Evolutionary conservation across 345 rosid species (phyloP).

Genomic region (Murraya paniculata): DNA sequence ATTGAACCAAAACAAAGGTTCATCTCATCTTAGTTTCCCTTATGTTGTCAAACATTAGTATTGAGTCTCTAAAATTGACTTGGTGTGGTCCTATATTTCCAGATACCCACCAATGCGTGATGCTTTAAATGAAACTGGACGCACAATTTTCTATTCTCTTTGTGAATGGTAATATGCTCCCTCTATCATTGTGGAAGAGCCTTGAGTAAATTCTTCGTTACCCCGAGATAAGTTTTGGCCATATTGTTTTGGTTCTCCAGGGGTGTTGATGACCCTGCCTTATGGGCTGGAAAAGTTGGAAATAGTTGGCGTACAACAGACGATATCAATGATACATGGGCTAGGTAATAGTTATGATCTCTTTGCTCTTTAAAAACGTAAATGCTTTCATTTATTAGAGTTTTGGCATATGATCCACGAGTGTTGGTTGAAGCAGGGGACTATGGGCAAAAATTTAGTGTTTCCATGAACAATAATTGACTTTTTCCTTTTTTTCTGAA

Average conservation of each 20-base stretch:
- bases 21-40: slow-evolving; percentile 15
- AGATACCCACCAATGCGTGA: slow-evolving; percentile 98
- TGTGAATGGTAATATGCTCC: slow-evolving; percentile 76
- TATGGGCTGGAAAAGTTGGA: slow-evolving; percentile 90
- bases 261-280: slow-evolving; percentile 94
- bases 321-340: slow-evolving; percentile 96
- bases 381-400: neutral
- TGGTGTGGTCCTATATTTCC: slow-evolving; percentile 18
- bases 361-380: neutral
- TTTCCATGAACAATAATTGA: slow-evolving; percentile 6
- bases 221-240: slow-evolving; percentile 8
- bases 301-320: slow-evolving; percentile 98
- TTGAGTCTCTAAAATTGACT: slow-evolving; percentile 12
- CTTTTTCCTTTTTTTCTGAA: slow-evolving; percentile 26
- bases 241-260: slow-evolving; percentile 35
- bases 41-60: slow-evolving; percentile 7
- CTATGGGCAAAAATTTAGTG: neutral
- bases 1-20: slow-evolving; percentile 73
- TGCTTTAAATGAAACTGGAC: slow-evolving; percentile 75
- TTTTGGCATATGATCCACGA: neutral
- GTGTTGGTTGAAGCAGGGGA: neutral
- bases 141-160: slow-evolving; percentile 73
- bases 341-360: slow-evolving; percentile 54
- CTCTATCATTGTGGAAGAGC: neutral
- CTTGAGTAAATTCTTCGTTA: neutral